phyloP scores from a whole-genome alignment of 73 alveolate genomes.

The Diophrys appendiculata region DNA sequence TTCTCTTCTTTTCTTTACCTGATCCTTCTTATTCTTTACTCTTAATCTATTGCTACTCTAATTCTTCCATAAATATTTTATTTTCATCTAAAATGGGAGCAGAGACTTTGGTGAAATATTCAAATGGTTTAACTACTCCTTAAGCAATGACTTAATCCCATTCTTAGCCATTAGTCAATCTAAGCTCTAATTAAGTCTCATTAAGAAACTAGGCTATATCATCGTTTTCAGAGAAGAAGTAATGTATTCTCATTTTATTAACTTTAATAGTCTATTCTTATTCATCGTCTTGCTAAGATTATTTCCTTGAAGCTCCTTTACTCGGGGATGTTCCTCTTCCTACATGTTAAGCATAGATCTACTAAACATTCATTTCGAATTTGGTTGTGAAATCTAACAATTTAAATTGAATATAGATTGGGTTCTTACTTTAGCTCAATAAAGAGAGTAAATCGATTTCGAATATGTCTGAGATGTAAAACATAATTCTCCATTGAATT shows the following conservation, averaged over 20 bases:
- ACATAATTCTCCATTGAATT: slow-evolving; percentile 48
- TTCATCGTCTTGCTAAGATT: not conserved
- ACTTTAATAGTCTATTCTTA: not conserved
- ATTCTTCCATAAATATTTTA: not conserved
- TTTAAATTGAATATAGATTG: slow-evolving; percentile 29
- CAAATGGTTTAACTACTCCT: not conserved
- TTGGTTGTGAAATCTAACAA: slow-evolving; percentile 24
- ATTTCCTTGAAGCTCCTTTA: not conserved
- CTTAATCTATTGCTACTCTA: not conserved
- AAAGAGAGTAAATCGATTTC: not conserved
- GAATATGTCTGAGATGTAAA: slow-evolving; percentile 14
- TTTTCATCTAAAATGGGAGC: not conserved
- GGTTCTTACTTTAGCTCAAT: not conserved
- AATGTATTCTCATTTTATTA: slow-evolving; percentile 33
- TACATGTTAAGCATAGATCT: not conserved
- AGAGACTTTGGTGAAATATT: not conserved
- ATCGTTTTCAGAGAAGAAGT: slow-evolving; percentile 39
- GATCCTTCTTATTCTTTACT: not conserved
- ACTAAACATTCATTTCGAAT: slow-evolving; percentile 9
- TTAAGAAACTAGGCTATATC: slow-evolving; percentile 4
- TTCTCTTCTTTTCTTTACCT: not conserved
- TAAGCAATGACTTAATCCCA: slow-evolving; percentile 2
- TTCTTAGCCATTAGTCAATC: slow-evolving; percentile 25
- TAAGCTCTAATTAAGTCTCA: slow-evolving; percentile 22
- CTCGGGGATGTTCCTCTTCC: not conserved